These are phyloP conservation scores for Rutstroemia sp. DNA, from an alignment of 2,329 filamentous ascomycete species.

Conservation along the genomic window DNA sequence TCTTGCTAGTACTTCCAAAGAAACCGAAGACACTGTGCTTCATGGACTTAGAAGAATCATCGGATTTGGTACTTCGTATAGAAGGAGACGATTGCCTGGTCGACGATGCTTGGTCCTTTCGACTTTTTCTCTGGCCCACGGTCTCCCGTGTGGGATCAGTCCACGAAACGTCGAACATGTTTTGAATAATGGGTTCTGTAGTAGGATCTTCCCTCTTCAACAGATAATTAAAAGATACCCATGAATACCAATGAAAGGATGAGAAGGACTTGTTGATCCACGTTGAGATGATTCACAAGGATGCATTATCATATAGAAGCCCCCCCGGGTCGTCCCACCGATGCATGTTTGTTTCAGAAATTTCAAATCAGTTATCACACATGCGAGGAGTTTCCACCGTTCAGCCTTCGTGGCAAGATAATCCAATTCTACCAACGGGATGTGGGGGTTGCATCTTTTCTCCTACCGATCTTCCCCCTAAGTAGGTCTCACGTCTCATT, in stretches of 20 bases:
- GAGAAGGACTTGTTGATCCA: constrained; percentile 2
- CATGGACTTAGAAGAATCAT: constrained; percentile 11
- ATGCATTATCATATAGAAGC: constrained; percentile 5
- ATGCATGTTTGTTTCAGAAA: constrained; percentile 6
- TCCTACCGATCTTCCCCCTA: not conserved
- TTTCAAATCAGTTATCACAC: not conserved
- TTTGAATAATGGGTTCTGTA: constrained; percentile 8
- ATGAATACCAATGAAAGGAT: constrained; percentile 1
- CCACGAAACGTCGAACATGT: constrained; percentile 30
- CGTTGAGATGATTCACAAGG: constrained; percentile 9
- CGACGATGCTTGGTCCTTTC: constrained; percentile 20
- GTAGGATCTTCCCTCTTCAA: constrained; percentile 4
- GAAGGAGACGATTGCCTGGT: constrained; percentile 4
- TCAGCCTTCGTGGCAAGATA: constrained; percentile 10
- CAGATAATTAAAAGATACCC: not conserved
- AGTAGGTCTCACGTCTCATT: constrained; percentile 2
- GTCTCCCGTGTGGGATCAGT: constrained; percentile 26
- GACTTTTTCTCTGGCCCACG: constrained; percentile 25
- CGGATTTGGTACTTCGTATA: constrained; percentile 17
- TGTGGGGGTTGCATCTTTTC: not conserved
- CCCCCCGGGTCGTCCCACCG: not conserved
- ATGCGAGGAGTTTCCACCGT: constrained; percentile 5
- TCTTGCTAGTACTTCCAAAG: constrained; percentile 29
- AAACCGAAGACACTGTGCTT: constrained; percentile 19
- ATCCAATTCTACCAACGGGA: not conserved